Base-by-base conservation (phyloP, 139 green algal species). In the Chlamydomonas sphaeroides region DNA sequence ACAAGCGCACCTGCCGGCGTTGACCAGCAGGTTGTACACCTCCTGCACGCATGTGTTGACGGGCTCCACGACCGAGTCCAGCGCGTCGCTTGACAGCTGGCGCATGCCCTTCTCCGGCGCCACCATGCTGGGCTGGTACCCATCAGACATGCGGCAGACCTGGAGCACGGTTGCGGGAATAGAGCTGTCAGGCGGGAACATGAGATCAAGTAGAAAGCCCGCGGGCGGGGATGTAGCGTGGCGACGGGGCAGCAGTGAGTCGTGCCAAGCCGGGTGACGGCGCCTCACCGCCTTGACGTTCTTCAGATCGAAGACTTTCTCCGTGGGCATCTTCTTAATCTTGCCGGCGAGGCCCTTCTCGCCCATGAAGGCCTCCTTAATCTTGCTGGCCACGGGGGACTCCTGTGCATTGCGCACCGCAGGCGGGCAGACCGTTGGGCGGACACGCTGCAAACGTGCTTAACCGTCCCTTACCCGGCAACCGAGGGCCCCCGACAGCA, bases 121-220 rank as follows among this genome's bases (percentile, higher is more conserved):
- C 25, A 98, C 91, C 65, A 98, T 61, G 85, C 96, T 92, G 21
- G 92, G 88, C 85, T 98, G 94, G 84, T 96, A 98, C 42, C 95
- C 95, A 78, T 98, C 95, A 4, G 95, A 93, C 56, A 94, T 83
- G 28, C 88, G 86, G 65, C 89, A 94, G 25, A 97, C 91, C 94
- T 96, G 94, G 6, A n/a, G n/a, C n/a, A n/a, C n/a, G n/a, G n/a
- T n/a, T n/a, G n/a, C n/a, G n/a, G n/a, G n/a, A n/a, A n/a, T n/a
- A n/a, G n/a, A n/a, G n/a, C n/a, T n/a, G n/a, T n/a, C n/a, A n/a
- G n/a, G n/a, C n/a, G n/a, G n/a, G n/a, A n/a, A n/a, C n/a, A n/a
- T n/a, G n/a, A n/a, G n/a, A n/a, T n/a, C n/a, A n/a, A n/a, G n/a
- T n/a, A n/a, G n/a, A n/a, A n/a, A n/a, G n/a, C n/a, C n/a, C n/a